Evolutionary conservation across 1,139 yeast species (phyloP).

Genomic region (Candida mesenterica): DNA sequence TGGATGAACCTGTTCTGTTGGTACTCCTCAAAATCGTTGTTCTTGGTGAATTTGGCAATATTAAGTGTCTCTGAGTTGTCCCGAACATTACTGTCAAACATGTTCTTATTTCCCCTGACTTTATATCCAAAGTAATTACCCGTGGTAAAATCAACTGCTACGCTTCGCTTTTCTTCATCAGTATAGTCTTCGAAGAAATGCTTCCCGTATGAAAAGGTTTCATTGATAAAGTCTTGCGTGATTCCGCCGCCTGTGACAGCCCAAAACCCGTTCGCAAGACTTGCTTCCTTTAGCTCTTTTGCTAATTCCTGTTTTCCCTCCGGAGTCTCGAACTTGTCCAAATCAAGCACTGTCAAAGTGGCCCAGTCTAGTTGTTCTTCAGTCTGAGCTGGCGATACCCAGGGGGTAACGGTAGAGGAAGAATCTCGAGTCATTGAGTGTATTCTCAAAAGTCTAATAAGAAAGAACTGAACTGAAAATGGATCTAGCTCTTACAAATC

Average conservation of each 20-base stretch:
- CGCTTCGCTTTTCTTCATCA: conserved; percentile 25
- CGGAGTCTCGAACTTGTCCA: conserved; percentile 26
- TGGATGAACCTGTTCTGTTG: conserved; percentile 25
- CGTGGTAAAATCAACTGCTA: conserved; percentile 25
- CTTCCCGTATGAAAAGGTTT: conserved; percentile 28
- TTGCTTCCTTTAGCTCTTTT: conserved; percentile 24
- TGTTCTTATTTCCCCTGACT: conserved; percentile 22
- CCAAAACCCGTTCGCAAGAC: conserved; percentile 33
- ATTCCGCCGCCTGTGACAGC: conserved; percentile 28
- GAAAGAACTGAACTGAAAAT: too few relatives aligned
- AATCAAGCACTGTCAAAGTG: conserved; percentile 26
- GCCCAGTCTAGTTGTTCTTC: conserved; percentile 31
- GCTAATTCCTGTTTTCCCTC: conserved; percentile 28
- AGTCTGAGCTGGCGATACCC: conserved; percentile 29
- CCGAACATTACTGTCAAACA: conserved; percentile 27
- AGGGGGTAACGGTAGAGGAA: conserved; percentile 10
- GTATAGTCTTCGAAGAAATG: conserved; percentile 28
- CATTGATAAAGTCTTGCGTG: conserved; percentile 23
- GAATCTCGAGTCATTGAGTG: conserved; percentile 1
- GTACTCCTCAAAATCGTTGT: conserved; percentile 19
- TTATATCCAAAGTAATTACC: conserved; percentile 37
- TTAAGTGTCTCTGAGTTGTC: conserved; percentile 34
- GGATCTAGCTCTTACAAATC: too few relatives aligned
- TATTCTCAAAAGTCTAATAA: too few relatives aligned
- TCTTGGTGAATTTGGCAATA: conserved; percentile 33